Base-by-base conservation (phyloP, 352 stramenopile species). In the Aphanomyces euteiches region DNA sequence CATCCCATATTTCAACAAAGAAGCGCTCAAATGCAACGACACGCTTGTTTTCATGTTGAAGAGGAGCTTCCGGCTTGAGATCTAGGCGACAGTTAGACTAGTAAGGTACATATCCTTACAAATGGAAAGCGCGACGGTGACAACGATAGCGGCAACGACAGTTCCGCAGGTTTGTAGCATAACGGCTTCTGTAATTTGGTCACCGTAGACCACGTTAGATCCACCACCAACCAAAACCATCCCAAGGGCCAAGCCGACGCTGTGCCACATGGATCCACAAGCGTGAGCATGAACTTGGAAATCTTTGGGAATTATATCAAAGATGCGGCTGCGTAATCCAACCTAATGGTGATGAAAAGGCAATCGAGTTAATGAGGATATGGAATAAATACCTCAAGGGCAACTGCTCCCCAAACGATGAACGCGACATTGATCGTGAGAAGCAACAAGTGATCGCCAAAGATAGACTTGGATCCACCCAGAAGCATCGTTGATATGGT, bases 251-350 rank as follows among this genome's bases (percentile, higher is more conserved):
- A 82, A 77, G 50, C 85, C 85, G 7, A 90, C 73, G 34, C 83
- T 83, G 57, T 83, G 78, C 79, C 84, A 92, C 72, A 92, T 89
- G 7, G 77, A 67, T 21, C 90, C 50, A 6, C 82, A 85, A 15
- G 83, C 79, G 60, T 92, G 85, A 6, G 85, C 85, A 57, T 92
- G 85, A 36, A 92, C 63, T 65, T 92, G 85, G 72, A 83, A 92
- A 71, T 89, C 82, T 28, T 89, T 79, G 7, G 81, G 79, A 10
- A 92, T 83, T 66, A 87, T 80, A 53, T 92, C 85, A 83, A 92
- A 90, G 45, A 92, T 76, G 7, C 85, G 85, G 8, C 83, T 80
- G 6, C 85, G 85, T 2, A 92, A 64, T 48, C 73, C 78, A 48
- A 92, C 87, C 85, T 92, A 45, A 64, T 36, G 40, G 13, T 47